Conservation (phyloP, 2,329 filamentous ascomycete species). For the Lachnum nothofagi region DNA sequence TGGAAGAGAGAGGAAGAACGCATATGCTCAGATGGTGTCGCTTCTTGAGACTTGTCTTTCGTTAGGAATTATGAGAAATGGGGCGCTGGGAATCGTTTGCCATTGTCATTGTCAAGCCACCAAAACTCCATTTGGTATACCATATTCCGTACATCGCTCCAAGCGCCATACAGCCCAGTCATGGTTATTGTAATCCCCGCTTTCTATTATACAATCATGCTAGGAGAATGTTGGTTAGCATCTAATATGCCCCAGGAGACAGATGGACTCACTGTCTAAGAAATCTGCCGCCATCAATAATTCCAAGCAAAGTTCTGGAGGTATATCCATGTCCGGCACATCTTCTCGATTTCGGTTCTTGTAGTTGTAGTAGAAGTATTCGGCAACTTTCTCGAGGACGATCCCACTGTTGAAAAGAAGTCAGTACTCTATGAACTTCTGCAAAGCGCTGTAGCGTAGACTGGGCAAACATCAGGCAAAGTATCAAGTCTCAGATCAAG, state of each 20-base stretch:
- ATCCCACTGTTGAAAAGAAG: conserved; percentile 50
- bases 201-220: conserved; percentile 3
- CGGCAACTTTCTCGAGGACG: conserved; percentile 73
- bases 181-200: not conserved
- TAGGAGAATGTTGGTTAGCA: conserved; percentile 1
- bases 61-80: not conserved
- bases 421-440: not conserved
- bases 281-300: conserved; percentile 73
- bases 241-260: not conserved
- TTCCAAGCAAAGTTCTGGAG: conserved; percentile 72
- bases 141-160: not conserved
- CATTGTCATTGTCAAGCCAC: not conserved
- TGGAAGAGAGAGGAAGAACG: conserved; percentile 29
- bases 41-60: conserved; percentile 4
- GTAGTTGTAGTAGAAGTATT: conserved; percentile 81
- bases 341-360: conserved; percentile 65
- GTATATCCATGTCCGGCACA: conserved; percentile 76
- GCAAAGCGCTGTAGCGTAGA: too few species aligned
- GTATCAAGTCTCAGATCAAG: conserved; percentile 54
- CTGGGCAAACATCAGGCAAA: conserved; percentile 9
- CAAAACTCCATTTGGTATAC: conserved; percentile 14
- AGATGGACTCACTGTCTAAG: conserved; percentile 51
- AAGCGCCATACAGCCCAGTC: conserved; percentile 1
- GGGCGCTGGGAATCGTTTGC: not conserved
- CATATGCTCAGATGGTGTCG: conserved; percentile 35